These are phyloP conservation scores for Botryotinia narcissicola DNA, from an alignment of 2,329 filamentous ascomycete species.

Conservation along the genomic window DNA sequence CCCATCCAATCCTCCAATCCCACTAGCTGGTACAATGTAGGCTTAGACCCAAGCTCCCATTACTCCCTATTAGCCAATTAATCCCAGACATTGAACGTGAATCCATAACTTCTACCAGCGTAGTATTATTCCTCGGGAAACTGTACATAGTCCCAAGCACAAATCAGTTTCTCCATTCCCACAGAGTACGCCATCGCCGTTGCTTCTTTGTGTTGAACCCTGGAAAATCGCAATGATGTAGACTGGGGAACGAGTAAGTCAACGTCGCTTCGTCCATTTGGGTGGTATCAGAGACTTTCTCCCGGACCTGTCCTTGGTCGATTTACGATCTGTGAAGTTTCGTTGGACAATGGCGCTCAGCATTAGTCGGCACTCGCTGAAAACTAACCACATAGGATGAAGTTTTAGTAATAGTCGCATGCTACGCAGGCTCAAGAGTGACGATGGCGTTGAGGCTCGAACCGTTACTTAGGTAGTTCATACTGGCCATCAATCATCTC, in stretches of 20 bases:
- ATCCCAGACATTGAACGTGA: background rate
- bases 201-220: background rate
- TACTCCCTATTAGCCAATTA: background rate
- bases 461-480: background rate
- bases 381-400: background rate
- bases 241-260: slow-evolving; percentile 3
- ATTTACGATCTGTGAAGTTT: background rate
- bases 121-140: background rate
- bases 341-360: background rate
- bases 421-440: background rate
- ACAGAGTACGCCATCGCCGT: background rate
- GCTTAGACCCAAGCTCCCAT: background rate
- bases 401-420: background rate
- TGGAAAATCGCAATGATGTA: background rate
- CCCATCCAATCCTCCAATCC: background rate
- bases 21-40: background rate
- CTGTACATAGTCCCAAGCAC: slow-evolving; percentile 1
- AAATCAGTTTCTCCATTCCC: background rate
- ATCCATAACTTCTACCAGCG: background rate
- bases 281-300: no score
- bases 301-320: background rate
- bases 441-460: background rate
- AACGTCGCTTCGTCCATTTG: background rate
- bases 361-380: background rate
- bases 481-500: background rate